phyloP scores from a whole-genome alignment of 805 yeast species.

The Hanseniaspora opuntiae region DNA sequence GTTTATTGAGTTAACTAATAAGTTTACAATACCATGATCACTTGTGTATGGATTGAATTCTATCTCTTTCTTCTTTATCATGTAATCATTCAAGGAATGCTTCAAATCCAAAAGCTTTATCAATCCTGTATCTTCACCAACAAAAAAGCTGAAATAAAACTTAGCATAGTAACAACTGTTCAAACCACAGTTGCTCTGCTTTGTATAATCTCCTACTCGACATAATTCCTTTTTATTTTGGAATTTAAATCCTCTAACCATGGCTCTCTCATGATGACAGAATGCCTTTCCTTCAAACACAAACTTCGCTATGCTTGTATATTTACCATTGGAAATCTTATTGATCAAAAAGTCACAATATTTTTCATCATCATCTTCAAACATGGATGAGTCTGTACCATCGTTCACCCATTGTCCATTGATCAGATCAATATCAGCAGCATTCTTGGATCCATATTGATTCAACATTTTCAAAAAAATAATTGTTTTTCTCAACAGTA shows the following conservation, averaged over 20 bases:
- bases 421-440: conserved; percentile 18
- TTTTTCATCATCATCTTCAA: background rate
- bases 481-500: conserved; percentile 22
- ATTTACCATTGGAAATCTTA: background rate
- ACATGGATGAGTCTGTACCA: conserved; percentile 15
- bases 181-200: background rate
- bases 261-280: background rate
- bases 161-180: conserved; percentile 3
- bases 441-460: conserved; percentile 20
- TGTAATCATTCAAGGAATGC: conserved; percentile 29
- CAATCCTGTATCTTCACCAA: conserved; percentile 40
- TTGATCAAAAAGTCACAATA: conserved; percentile 7
- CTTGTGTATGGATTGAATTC: conserved; percentile 13
- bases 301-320: background rate
- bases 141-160: conserved; percentile 5
- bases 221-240: background rate
- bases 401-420: conserved; percentile 11
- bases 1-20: conserved; percentile 27
- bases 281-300: background rate
- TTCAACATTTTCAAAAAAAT: conserved; percentile 25
- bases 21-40: conserved; percentile 20
- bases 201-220: background rate
- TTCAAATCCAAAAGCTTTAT: conserved; percentile 44
- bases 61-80: conserved; percentile 23
- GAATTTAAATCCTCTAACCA: background rate